Base-by-base conservation (phyloP, 305 asterid genomes). In the Lippia alba region DNA sequence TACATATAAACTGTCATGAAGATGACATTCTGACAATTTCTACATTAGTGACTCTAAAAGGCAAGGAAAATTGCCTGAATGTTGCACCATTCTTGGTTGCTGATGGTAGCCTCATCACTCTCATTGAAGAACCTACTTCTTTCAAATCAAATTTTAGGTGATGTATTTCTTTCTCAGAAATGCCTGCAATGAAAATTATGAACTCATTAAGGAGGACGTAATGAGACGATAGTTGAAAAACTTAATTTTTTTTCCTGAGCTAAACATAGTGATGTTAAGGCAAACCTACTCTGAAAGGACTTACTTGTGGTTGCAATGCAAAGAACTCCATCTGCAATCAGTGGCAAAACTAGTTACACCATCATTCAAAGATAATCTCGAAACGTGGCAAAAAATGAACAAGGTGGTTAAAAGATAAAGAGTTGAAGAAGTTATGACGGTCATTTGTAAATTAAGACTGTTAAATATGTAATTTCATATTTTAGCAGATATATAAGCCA, bases 271-370 rank as follows among this genome's bases (percentile, higher is more conserved):
- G 51, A 70, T n/a, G 12, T 51, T 15, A 51, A 7, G 30, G n/a
- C 56, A 32, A 66, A 68, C 49, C 20, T 45, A 44, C 53, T 70
- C 34, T 18, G 24, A 56, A 33, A 50, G 67, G 67, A 83, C 94
- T 83, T 85, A 90, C 98, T 72, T 51, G 98, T 92, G 58, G 96
- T 90, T 40, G 82, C 86, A 77, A 90, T 59, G 45, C 81, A 76
- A 69, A 88, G 79, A 79, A 88, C 71, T 63, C 94, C 96, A 88
- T 88, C 98, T 92, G 94, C 86, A 83, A 71, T 32, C 44, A 12
- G 70, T 39, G 66, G 71, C 60, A 57, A 58, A 39, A 70, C 30
- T 53, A 24, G 67, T 85, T 51, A 80, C 67, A 63, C 46, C 71
- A 56, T 66, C 33, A 46, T 49, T 45, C 41, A 15, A 36, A 67